phyloP scores from a whole-genome alignment of 768 basidiomycete genomes.

The Amanita pallidorosea region DNA sequence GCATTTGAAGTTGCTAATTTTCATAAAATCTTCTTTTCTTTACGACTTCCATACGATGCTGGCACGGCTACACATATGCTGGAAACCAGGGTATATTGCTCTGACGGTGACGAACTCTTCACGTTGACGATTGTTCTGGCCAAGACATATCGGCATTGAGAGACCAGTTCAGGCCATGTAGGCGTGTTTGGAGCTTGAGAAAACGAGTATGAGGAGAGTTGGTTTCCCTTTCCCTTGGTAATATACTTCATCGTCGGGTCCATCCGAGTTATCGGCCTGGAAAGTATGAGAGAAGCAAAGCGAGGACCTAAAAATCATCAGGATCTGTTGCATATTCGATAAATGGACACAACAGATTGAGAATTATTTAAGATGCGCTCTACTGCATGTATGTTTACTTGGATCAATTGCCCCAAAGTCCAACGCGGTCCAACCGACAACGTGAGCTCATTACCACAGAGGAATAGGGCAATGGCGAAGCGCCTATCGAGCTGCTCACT shows the following conservation, averaged over 20 bases:
- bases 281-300: background rate
- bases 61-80: background rate
- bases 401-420: slow-evolving; percentile 6
- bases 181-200: background rate
- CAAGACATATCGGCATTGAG: background rate
- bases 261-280: background rate
- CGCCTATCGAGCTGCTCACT: slow-evolving; percentile 9
- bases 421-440: slow-evolving; percentile 7
- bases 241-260: background rate
- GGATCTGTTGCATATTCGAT: background rate
- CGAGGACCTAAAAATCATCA: background rate
- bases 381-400: slow-evolving; percentile 7
- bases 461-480: slow-evolving; percentile 4
- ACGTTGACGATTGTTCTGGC: background rate
- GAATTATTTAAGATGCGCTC: background rate
- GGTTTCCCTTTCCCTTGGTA: background rate
- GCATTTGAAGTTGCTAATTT: background rate
- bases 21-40: background rate
- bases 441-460: slow-evolving; percentile 3
- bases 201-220: background rate
- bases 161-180: background rate
- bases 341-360: no score
- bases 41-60: background rate
- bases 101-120: background rate
- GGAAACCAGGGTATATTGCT: background rate